Base-by-base conservation (phyloP, 176 grass and related monocot genomes). In the Microstegium vimineum region DNA sequence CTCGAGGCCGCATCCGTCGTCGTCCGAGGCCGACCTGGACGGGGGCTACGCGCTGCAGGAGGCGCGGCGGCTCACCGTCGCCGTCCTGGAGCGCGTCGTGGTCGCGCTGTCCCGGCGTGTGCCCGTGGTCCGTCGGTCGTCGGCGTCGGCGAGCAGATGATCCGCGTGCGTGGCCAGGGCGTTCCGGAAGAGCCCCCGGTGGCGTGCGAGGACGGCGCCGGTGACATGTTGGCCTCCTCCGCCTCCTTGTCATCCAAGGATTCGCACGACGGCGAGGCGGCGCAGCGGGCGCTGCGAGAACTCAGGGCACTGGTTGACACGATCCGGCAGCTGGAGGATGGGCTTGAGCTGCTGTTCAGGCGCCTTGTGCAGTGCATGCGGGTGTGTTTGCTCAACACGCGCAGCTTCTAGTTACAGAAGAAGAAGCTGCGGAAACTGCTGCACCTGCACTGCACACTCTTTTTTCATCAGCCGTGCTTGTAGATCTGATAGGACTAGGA, bases 321-420 rank as follows among this genome's bases (percentile, higher is more conserved):
- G 26, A 82, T 90, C 46, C 73, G 69, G 26, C 34, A 26, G 13
- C 82, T 93, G 15, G 87, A 93, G 77, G 78, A 81, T 12, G 85
- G 76, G 66, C n/a, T 88, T 31, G 88, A 90, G 62, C 63, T 76
- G 11, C 68, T 87, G 22, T 87, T 93, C 77, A 69, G 84, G 72
- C 75, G 77, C 6, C 41, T 92, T 31, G 73, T 89, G 80, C 81
- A 90, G 5, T 73, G 56, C 75, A 92, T n/a, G n/a, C n/a, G 87
- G 69, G 84, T 84, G 33, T 78, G 79, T 49, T 62, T 92, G 60
- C 91, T 87, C 8, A 84, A 92, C 76, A 85, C 84, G 56, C 8
- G 57, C 60, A 89, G 87, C 84, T 77, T 32, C 74, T 82, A 64
- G 43, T 37, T 30, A 8, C 42, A 13, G 37, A 32, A n/a, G n/a